Evolutionary conservation across 805 yeast species (phyloP), one percentile per base, ranked within the genome.

Genomic region (Pichia nakasei): DNA sequence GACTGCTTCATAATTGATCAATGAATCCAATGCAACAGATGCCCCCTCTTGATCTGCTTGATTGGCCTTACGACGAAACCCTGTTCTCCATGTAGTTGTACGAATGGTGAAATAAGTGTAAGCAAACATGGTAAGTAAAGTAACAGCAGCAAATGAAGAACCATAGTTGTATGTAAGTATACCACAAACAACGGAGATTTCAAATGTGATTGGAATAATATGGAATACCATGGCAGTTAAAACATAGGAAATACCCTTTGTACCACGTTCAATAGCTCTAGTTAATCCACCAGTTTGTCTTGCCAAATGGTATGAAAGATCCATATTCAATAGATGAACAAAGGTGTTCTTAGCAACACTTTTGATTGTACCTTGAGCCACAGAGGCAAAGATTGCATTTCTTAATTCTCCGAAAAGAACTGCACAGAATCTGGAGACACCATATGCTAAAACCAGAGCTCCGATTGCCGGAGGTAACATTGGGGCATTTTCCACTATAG

Each of bases 151-250:
- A 67, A 87, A 93, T 21, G 81, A 71, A 2, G 76, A 63, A 22
- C 98, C 98, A 59, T 87, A 93, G 60, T 91, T 91, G 61, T 89
- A 91, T 15, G 96, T 87, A 52, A 93, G 68, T 37, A 93, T 84
- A 45, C 97, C 96, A 59, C 96, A 85, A 12, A 93, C 98, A 44
- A 93, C 82, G 3, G 85, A 74, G 42, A 93, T 93, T 61, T 93
- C 98, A 59, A 93, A 84, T 3, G 94, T 73, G 35, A 91, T 84
- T 9, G 98, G 98, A 29, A 91, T 69, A 32, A 93, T 89, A 60
- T 93, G 97, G 68, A 93, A 91, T n/a, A 93, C 96, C 95, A 91
- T 85, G 2, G 97, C 96, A 32, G 85, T 79, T 38, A 93, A 68
- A 5, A 93, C 97, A 54, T 85, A 89, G 12, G 94, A 82, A 43